Percentiles rank a stretch among this genome's conserved stretches.
phyloP scores from a whole-genome alignment of 371 early-diverging fungal species.

The Mucor sp. region DNA sequence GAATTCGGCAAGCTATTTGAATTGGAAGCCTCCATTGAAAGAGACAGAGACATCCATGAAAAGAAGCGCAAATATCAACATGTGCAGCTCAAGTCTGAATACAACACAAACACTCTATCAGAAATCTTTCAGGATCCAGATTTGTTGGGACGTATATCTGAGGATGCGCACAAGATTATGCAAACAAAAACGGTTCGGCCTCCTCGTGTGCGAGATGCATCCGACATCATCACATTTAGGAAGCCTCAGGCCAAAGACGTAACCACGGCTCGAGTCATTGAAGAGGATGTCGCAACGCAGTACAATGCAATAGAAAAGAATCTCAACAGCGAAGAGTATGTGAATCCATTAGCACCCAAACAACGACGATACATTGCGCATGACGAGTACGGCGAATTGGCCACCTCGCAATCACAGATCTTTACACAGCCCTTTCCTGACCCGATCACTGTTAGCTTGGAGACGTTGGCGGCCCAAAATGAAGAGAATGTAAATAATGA shows the following conservation, averaged over 20 bases:
- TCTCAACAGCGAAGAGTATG: conserved; percentile 3
- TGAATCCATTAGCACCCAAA: conserved; percentile 36
- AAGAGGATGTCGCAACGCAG: conserved; percentile 17
- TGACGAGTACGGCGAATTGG: conserved; percentile 6
- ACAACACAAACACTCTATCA: conserved; percentile 5
- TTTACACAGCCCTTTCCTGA: neutral
- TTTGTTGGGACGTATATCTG: conserved; percentile 6
- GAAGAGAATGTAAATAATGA: neutral
- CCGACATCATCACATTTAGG: conserved; percentile 1
- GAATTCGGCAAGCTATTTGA: conserved; percentile 9
- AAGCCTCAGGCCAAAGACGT: conserved; percentile 52
- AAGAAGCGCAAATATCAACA: conserved; percentile 8
- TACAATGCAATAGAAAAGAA: conserved; percentile 9
- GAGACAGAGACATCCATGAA: neutral
- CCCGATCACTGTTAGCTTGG: neutral
- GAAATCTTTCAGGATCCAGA: conserved; percentile 30
- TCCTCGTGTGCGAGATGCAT: conserved; percentile 5
- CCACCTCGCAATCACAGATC: neutral
- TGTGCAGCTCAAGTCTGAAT: neutral
- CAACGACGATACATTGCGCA: conserved; percentile 12
- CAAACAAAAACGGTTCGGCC: neutral
- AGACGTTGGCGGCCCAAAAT: neutral
- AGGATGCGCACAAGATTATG: neutral
- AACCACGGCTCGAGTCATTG: conserved; percentile 19
- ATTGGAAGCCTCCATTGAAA: conserved; percentile 3